Evolutionary conservation across 768 basidiomycete genomes (phyloP), one percentile per base, ranked within the genome.

Genomic region (Boletus tomentosulus): DNA sequence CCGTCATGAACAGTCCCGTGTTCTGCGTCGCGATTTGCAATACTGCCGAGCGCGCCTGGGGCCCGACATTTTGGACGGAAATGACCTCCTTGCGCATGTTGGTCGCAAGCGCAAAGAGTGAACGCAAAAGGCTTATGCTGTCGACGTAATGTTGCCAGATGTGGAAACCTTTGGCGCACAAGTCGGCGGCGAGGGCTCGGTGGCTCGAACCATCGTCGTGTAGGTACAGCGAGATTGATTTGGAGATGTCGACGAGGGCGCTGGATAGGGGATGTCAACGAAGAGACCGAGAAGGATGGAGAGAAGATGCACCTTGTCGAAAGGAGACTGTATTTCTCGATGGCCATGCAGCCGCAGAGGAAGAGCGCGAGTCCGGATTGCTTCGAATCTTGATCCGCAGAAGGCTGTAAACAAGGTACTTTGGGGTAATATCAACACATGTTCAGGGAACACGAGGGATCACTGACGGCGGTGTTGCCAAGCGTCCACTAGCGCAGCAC

Each of bases 71-170:
- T 55, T 89, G 85, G 5, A 80, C 59, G 4, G 77, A 79, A 30
- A 87, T 84, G 0, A 77, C 73, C n/a, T 90, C 87, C 59, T 91
- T 90, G 28, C 80, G 78, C 28, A 78, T 68, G 51, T 73, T 83
- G 3, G 92, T 92, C 0, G 93, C 87, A 25, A 97, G 77, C 16
- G 74, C 77, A 66, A 95, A 96, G 11, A 98, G 77, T 1, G 86
- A 80, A 6, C 96, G 85, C 16, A 98, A 74, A 51, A 97, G 85
- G 54, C 87, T 86, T 76, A 93, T 88, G 0, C 93, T 83, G 60
- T 98, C 94, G 54, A 94, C 79, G 60, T 94, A 93, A 59, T 92
- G 85, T 64, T 97, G 93, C 94, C 95, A 98, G 46, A 95, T 84
- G 43, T 87, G 81, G 66, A 98, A 98, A 0, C 96, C 96, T 43